phyloP scores from a whole-genome alignment of 495 filamentous ascomycete species.

The Platismatia glauca region DNA sequence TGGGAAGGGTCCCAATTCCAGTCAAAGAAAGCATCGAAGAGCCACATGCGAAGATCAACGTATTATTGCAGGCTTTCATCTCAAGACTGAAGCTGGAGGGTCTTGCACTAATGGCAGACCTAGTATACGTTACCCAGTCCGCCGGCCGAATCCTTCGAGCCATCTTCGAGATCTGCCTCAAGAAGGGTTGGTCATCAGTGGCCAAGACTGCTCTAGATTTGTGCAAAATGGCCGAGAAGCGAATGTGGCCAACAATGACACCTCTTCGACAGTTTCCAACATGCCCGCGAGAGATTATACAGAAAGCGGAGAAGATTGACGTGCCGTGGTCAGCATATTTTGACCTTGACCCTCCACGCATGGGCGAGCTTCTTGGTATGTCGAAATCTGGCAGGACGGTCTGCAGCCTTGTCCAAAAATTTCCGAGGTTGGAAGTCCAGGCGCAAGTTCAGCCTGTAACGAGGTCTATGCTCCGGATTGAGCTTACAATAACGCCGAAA shows the following conservation, averaged over 20 bases:
- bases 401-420: constrained; percentile 79
- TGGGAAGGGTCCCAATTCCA: constrained; percentile 83
- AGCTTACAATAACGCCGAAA: constrained; percentile 86
- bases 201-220: constrained; percentile 87
- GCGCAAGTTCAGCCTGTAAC: constrained; percentile 93
- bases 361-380: constrained; percentile 89
- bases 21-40: constrained; percentile 98
- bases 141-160: constrained; percentile 92
- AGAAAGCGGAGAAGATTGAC: constrained; percentile 89
- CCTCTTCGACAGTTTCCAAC: constrained; percentile 82
- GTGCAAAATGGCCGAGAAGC: constrained; percentile 98
- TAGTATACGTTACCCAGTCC: constrained; percentile 98
- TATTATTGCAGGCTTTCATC: constrained; percentile 95
- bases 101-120: constrained; percentile 91
- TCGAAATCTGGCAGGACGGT: constrained; percentile 82
- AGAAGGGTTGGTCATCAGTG: constrained; percentile 92
- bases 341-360: constrained; percentile 91
- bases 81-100: constrained; percentile 91
- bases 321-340: constrained; percentile 92
- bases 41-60: constrained; percentile 96
- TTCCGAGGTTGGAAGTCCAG: constrained; percentile 83
- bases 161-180: constrained; percentile 91
- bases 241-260: constrained; percentile 99
- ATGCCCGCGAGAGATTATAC: constrained; percentile 75
- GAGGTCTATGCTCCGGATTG: constrained; percentile 87